Percentiles rank a stretch among this genome's conserved stretches.
phyloP scores from a whole-genome alignment of 2,329 filamentous ascomycete species.

The Neoascochyta sp. region DNA sequence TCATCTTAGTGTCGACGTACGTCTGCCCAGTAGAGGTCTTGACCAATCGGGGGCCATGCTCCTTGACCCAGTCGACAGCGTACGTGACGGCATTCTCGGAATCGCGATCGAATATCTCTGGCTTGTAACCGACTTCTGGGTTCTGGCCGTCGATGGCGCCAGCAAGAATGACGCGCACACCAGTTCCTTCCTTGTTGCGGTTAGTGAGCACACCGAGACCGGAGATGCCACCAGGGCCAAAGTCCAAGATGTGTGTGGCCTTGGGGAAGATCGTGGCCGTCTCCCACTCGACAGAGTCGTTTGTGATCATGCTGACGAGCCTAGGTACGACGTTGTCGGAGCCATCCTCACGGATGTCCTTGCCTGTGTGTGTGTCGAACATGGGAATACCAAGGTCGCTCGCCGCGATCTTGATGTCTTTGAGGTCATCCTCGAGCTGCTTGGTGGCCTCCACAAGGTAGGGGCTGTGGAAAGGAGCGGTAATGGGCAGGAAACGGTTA shows the following conservation, averaged over 20 bases:
- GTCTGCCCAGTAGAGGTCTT: slow-evolving; percentile 86
- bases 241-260: slow-evolving; percentile 93
- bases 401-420: slow-evolving; percentile 71
- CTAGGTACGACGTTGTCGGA: slow-evolving; percentile 76
- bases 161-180: slow-evolving; percentile 91
- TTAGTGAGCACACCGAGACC: slow-evolving; percentile 94
- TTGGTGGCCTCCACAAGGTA: slow-evolving; percentile 80
- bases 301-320: slow-evolving; percentile 88
- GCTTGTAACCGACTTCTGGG: slow-evolving; percentile 92
- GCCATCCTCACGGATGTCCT: slow-evolving; percentile 70
- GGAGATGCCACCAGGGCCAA: slow-evolving; percentile 93
- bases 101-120: slow-evolving; percentile 94
- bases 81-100: slow-evolving; percentile 93
- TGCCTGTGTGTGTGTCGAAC: slow-evolving; percentile 74
- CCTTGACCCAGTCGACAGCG: slow-evolving; percentile 95
- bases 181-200: slow-evolving; percentile 98
- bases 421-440: slow-evolving; percentile 82
- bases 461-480: slow-evolving; percentile 95
- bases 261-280: slow-evolving; percentile 84
- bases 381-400: slow-evolving; percentile 76
- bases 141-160: slow-evolving; percentile 90
- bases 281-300: slow-evolving; percentile 94
- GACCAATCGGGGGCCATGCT: slow-evolving; percentile 87
- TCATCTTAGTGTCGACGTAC: slow-evolving; percentile 84
- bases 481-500: slow-evolving; percentile 96